Conservation (phyloP, 306 rosid genomes). For the Quercus parvula region DNA sequence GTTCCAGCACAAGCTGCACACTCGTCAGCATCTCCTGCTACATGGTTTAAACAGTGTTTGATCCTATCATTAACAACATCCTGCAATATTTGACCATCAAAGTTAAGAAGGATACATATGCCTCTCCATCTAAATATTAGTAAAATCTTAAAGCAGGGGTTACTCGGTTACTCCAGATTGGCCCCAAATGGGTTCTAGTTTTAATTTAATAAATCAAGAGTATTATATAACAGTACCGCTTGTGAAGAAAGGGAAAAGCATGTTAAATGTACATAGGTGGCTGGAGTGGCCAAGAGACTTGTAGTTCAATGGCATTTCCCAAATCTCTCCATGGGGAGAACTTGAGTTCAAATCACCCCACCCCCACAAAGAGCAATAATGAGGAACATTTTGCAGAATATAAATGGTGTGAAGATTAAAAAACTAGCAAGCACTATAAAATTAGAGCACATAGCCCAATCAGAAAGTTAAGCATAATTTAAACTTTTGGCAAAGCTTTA, state of each 20-base stretch:
- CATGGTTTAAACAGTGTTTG: conserved; percentile 68
- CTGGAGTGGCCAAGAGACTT: no score
- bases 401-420: neutral
- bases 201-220: neutral
- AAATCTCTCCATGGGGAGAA: no score
- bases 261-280: no score
- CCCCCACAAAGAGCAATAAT: no score
- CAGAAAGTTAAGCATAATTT: conserved; percentile 1
- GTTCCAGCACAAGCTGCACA: conserved; percentile 86
- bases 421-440: neutral
- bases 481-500: neutral
- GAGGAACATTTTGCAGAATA: neutral
- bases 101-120: conserved; percentile 17
- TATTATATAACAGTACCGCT: no score
- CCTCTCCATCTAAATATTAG: neutral
- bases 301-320: no score
- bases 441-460: neutral
- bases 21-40: conserved; percentile 71
- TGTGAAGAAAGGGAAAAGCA: no score
- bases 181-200: neutral
- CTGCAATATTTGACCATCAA: conserved; percentile 42
- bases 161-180: neutral
- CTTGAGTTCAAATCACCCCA: no score
- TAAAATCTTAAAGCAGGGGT: neutral
- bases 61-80: conserved; percentile 85